Percentiles rank a stretch among this genome's conserved stretches.
Evolutionary conservation across 1,139 yeast species (phyloP).

Genomic region (Trichomonascaceae sp.): DNA sequence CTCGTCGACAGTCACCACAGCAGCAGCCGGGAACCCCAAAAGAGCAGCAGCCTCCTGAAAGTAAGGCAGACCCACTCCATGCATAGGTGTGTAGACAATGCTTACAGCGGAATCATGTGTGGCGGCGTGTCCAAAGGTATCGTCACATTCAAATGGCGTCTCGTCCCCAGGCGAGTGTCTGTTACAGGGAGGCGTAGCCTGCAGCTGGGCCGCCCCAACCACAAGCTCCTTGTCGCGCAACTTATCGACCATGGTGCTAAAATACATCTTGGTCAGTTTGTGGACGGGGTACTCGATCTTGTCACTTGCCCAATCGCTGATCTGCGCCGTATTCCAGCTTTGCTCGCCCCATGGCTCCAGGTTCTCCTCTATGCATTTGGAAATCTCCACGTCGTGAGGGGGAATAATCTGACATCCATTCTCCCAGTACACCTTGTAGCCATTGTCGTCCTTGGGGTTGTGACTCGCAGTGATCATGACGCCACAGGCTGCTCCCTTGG

Average conservation of each 20-base stretch:
- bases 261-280: slow-evolving; percentile 12
- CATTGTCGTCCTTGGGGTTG: slow-evolving; percentile 87
- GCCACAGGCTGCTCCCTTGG: slow-evolving; percentile 56
- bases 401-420: slow-evolving; percentile 96
- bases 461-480: slow-evolving; percentile 97
- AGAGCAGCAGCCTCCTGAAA: slow-evolving; percentile 19
- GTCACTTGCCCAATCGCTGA: slow-evolving; percentile 4
- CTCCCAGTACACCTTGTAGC: slow-evolving; percentile 85
- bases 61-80: slow-evolving; percentile 64
- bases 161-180: neutral
- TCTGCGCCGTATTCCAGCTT: slow-evolving; percentile 14
- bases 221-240: neutral
- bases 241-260: slow-evolving; percentile 9
- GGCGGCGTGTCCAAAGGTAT: neutral
- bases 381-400: slow-evolving; percentile 72
- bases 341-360: slow-evolving; percentile 58
- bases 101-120: neutral
- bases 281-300: slow-evolving; percentile 5
- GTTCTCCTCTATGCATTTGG: slow-evolving; percentile 46
- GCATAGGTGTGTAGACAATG: slow-evolving; percentile 87
- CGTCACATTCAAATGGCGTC: neutral
- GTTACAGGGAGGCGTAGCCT: too few relatives aligned
- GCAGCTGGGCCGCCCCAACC: slow-evolving; percentile 3
- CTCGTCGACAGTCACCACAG: slow-evolving; percentile 36
- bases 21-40: slow-evolving; percentile 21